Evolutionary conservation across 208 protist genomes (phyloP).

Genomic region (Leishmania guyanensis): DNA sequence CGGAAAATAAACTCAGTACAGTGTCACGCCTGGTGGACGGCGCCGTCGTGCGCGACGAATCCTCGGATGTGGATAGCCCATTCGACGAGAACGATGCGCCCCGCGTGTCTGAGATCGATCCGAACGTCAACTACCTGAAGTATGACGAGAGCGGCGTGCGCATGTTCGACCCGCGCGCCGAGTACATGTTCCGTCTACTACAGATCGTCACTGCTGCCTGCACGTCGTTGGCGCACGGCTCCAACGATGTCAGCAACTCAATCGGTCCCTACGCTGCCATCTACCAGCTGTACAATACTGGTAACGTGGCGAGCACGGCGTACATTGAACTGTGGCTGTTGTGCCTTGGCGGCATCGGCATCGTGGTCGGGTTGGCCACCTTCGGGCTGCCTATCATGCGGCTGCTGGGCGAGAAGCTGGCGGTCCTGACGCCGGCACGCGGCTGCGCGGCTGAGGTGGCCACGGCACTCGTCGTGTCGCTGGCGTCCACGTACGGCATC

Average conservation of each 20-base stretch:
- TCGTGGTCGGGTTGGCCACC: slow-evolving; percentile 71
- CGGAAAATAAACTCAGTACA: slow-evolving; percentile 9
- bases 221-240: slow-evolving; percentile 69
- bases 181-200: slow-evolving; percentile 71
- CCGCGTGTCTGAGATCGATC: slow-evolving; percentile 9
- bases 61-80: slow-evolving; percentile 7
- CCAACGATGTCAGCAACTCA: slow-evolving; percentile 77
- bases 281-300: slow-evolving; percentile 52
- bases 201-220: slow-evolving; percentile 70
- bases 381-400: slow-evolving; percentile 62
- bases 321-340: slow-evolving; percentile 55
- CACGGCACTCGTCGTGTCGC: slow-evolving; percentile 65
- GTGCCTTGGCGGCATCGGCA: slow-evolving; percentile 57
- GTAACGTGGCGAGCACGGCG: slow-evolving; percentile 32
- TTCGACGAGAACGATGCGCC: background rate
- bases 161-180: slow-evolving; percentile 55
- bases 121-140: slow-evolving; percentile 15
- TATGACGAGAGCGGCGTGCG: slow-evolving; percentile 32
- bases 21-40: slow-evolving; percentile 23
- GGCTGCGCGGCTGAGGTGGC: slow-evolving; percentile 65
- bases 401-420: slow-evolving; percentile 46
- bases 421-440: slow-evolving; percentile 56
- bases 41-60: slow-evolving; percentile 23
- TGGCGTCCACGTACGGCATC: slow-evolving; percentile 62
- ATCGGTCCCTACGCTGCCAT: slow-evolving; percentile 65